Evolutionary conservation across 129 eudicot genomes (phyloP), one percentile per base, ranked within the genome.

Genomic region (Mikania micrantha): DNA sequence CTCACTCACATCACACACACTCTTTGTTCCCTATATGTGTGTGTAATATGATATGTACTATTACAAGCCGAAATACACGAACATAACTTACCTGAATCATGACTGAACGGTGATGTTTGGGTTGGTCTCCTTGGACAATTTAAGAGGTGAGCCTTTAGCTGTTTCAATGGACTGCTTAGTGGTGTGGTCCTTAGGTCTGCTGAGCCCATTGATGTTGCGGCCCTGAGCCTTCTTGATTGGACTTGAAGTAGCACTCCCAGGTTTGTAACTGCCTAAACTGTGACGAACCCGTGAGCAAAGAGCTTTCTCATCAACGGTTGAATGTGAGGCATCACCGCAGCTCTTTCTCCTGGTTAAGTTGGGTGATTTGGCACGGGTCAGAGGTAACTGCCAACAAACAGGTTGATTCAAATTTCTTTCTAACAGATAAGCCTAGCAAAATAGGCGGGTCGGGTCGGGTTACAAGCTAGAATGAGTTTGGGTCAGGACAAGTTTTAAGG

Each of bases 351-450:
- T 79, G 12, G 61, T 78, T 47, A 90, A 74, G 0, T 90, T 90
- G 11, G 97, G 97, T n/a, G 95, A 90, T 77, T 87, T 87, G 32
- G 97, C 76, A 67, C 97, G 95, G 10, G 97, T 90, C 20, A 87
- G 74, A 12, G 97, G 97, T 32, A 32, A 7, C 36, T 32, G 36
- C 36, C 36, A 32, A 32, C 36, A 21, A 17, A 39, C 36, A 44
- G 45, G 7, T 9, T 5, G 44, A 53, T 39, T 41, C 44, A 2
- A 44, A 19, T 21, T 47, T 32, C 36, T 32, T 32, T 10, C 8
- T 59, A 41, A 36, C n/a, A n/a, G n/a, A n/a, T n/a, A n/a, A n/a
- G n/a, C n/a, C n/a, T n/a, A n/a, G n/a, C n/a, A n/a, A n/a, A n/a
- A n/a, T n/a, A n/a, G n/a, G n/a, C n/a, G n/a, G n/a, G n/a, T n/a